Conservation (phyloP, 495 filamentous ascomycete species). For the Penicillium pulvis region DNA sequence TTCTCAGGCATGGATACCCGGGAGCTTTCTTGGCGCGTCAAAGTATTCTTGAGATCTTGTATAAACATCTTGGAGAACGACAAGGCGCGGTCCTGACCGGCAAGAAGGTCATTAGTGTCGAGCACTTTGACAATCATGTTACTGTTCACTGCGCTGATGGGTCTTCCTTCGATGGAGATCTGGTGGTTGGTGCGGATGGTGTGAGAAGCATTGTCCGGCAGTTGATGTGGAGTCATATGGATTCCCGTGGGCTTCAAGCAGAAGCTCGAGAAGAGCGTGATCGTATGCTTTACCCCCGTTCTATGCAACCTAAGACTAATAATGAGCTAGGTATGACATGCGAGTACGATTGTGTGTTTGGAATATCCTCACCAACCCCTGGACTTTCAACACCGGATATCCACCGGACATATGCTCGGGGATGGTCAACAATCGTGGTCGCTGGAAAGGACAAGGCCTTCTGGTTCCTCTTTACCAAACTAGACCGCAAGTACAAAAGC, state of each 20-base stretch:
- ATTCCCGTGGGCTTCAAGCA: background rate
- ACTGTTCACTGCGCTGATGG: background rate
- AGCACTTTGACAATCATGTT: background rate
- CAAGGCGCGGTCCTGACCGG: background rate
- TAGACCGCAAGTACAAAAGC: background rate
- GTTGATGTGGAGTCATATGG: slow-evolving; percentile 4
- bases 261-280: slow-evolving; percentile 1
- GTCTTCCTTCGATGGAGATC: background rate
- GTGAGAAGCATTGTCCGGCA: background rate
- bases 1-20: background rate
- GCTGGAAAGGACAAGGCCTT: background rate
- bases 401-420: background rate
- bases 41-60: background rate
- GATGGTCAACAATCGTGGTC: background rate
- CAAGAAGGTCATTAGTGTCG: background rate
- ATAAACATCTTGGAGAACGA: slow-evolving; percentile 1
- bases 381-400: background rate
- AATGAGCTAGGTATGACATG: background rate
- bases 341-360: slow-evolving; percentile 3
- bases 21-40: background rate
- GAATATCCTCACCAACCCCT: background rate
- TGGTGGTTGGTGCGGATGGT: slow-evolving; percentile 5
- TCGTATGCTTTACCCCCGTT: background rate
- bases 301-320: background rate
- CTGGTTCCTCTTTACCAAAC: background rate